phyloP scores from a whole-genome alignment of 2,329 filamentous ascomycete genomes.

The Botrytis tulipae region DNA sequence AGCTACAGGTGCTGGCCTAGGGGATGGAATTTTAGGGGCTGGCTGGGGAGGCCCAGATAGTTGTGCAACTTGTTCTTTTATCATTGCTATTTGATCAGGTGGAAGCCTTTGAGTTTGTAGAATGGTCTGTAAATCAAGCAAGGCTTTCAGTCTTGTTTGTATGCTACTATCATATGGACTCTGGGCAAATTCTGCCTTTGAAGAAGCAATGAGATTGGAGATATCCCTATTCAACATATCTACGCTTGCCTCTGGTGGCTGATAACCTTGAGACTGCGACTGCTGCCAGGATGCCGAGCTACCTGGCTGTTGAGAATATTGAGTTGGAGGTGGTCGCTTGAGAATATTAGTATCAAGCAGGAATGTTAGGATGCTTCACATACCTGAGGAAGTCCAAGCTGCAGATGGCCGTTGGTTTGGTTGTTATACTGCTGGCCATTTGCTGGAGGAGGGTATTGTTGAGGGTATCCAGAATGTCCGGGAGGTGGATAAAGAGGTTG shows the following conservation, averaged over 20 bases:
- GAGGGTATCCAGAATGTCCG: conserved; percentile 36
- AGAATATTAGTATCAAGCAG: conserved; percentile 23
- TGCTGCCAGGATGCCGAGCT: conserved; percentile 39
- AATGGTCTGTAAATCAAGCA: conserved; percentile 80
- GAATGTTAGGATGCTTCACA: conserved; percentile 18
- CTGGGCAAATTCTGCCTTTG: conserved; percentile 70
- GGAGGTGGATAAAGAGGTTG: conserved; percentile 42
- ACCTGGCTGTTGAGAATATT: conserved; percentile 28
- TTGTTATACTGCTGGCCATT: conserved; percentile 30
- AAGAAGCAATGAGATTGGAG: conserved; percentile 70
- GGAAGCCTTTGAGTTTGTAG: conserved; percentile 76
- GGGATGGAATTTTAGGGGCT: conserved; percentile 39
- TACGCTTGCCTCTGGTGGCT: conserved; percentile 55
- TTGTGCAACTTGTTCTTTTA: conserved; percentile 80
- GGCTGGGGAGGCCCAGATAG: conserved; percentile 47
- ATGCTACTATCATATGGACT: conserved; percentile 74
- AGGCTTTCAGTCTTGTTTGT: conserved; percentile 77
- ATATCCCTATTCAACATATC: conserved; percentile 81
- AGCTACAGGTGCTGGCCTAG: conserved; percentile 37
- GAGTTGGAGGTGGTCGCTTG: conserved; percentile 25
- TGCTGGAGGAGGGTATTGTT: conserved; percentile 35
- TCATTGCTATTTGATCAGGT: conserved; percentile 76
- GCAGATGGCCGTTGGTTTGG: conserved; percentile 27
- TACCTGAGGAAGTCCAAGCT: conserved; percentile 36
- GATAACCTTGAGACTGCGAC: conserved; percentile 35